Percentiles rank a stretch among this genome's conserved stretches.
Evolutionary conservation across 2,329 filamentous ascomycete species (phyloP).

Genomic region (Epichloe glyceriae): DNA sequence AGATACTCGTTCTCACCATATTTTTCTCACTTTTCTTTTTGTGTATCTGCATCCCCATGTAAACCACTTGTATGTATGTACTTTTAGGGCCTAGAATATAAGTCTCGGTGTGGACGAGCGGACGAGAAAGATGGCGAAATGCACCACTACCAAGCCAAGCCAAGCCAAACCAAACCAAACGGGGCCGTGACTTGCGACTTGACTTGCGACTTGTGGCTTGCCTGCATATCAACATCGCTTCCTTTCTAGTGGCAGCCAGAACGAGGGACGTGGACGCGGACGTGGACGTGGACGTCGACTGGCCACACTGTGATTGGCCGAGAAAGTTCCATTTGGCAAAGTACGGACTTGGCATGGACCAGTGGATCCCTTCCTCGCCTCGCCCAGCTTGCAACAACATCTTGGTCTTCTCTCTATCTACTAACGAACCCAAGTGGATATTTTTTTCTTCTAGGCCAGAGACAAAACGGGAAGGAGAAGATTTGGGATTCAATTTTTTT

Average conservation of each 20-base stretch:
- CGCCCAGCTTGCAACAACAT: no score
- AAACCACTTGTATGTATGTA: not conserved
- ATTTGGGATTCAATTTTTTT: not conserved
- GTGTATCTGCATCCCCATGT: not conserved
- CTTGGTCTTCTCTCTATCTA: no score
- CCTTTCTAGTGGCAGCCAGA: no score
- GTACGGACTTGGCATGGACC: no score
- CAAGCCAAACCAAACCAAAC: no score
- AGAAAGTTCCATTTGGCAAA: slow-evolving; percentile 16
- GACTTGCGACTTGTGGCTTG: not conserved
- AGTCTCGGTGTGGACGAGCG: not conserved
- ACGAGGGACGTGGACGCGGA: no score
- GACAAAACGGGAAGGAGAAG: no score
- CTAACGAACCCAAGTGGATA: no score
- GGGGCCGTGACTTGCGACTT: not conserved
- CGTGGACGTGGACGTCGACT: no score
- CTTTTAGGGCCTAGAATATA: slow-evolving; percentile 2
- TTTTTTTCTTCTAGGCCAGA: no score
- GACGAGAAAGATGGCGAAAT: not conserved
- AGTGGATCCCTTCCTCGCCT: no score
- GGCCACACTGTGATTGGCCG: slow-evolving; percentile 13
- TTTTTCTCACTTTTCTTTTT: not conserved
- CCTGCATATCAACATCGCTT: not conserved
- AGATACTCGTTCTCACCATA: not conserved
- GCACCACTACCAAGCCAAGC: no score